These are phyloP conservation scores for Scheffersomyces titani DNA, from an alignment of 1,139 yeast species.

Conservation along the genomic window DNA sequence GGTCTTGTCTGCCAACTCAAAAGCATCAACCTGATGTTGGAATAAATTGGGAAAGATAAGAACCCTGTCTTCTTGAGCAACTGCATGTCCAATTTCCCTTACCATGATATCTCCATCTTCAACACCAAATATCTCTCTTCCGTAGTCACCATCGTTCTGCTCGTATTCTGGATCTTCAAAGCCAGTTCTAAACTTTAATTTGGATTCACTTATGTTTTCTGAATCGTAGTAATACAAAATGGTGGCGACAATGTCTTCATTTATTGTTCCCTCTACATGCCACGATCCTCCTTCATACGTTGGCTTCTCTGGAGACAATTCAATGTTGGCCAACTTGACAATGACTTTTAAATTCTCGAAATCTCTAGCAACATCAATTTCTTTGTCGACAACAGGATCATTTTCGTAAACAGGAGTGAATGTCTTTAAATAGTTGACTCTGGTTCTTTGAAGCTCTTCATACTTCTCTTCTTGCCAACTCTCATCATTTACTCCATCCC, in stretches of 20 bases:
- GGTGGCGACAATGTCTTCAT: constrained; percentile 47
- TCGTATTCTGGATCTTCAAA: constrained; percentile 38
- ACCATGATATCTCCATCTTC: constrained; percentile 27
- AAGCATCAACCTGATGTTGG: constrained; percentile 44
- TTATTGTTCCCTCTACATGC: constrained; percentile 48
- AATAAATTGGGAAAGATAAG: constrained; percentile 40
- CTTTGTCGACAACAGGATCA: constrained; percentile 18
- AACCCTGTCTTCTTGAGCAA: constrained; percentile 26
- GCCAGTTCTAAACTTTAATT: constrained; percentile 31
- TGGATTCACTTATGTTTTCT: constrained; percentile 40
- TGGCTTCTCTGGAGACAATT: constrained; percentile 44
- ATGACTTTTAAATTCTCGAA: constrained; percentile 35
- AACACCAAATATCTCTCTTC: constrained; percentile 28
- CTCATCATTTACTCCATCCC: constrained; percentile 1
- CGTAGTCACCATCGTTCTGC: constrained; percentile 31
- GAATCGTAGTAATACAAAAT: constrained; percentile 43
- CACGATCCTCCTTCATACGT: constrained; percentile 43
- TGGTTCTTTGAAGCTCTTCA: constrained; percentile 1
- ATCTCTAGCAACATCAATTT: constrained; percentile 16
- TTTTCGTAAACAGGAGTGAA: constrained; percentile 12
- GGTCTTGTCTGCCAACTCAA: constrained; percentile 34
- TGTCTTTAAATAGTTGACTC: not conserved
- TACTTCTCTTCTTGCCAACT: constrained; percentile 3
- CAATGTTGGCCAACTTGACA: constrained; percentile 44
- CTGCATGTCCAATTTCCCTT: constrained; percentile 24